Evolutionary conservation across 179 eudicot genomes (phyloP).

Genomic region (Heliamphora pulchella): DNA sequence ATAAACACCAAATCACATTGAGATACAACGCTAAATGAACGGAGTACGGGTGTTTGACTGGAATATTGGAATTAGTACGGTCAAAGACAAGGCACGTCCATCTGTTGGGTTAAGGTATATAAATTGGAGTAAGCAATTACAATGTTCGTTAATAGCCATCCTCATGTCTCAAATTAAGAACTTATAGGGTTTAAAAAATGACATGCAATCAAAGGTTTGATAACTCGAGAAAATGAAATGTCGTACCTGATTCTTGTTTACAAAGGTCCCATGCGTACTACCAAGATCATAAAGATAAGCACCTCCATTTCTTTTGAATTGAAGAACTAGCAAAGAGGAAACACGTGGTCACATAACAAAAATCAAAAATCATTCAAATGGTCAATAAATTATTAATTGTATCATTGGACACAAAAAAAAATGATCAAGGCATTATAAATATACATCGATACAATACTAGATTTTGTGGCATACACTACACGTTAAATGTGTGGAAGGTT

Average conservation of each 20-base stretch:
- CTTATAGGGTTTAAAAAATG: neutral
- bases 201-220: neutral
- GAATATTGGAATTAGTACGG: neutral
- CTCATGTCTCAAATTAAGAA: neutral
- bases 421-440: neutral
- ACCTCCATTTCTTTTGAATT: conserved; percentile 63
- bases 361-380: neutral
- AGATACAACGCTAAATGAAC: neutral
- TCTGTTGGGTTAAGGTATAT: neutral
- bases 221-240: conserved; percentile 3
- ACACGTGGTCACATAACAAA: conserved; percentile 7
- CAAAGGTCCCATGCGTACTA: conserved; percentile 86
- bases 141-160: neutral
- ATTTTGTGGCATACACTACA: no score
- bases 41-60: neutral
- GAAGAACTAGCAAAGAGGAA: conserved; percentile 52
- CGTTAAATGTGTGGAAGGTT: no score
- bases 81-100: neutral
- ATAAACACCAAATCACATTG: no score
- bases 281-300: conserved; percentile 86
- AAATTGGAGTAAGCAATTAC: neutral
- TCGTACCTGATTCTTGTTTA: conserved; percentile 85
- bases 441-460: no score
- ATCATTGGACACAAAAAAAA: neutral
- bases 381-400: no score